phyloP scores from a whole-genome alignment of 1,284 basidiomycete genomes.

The Ganoderma boninense region DNA sequence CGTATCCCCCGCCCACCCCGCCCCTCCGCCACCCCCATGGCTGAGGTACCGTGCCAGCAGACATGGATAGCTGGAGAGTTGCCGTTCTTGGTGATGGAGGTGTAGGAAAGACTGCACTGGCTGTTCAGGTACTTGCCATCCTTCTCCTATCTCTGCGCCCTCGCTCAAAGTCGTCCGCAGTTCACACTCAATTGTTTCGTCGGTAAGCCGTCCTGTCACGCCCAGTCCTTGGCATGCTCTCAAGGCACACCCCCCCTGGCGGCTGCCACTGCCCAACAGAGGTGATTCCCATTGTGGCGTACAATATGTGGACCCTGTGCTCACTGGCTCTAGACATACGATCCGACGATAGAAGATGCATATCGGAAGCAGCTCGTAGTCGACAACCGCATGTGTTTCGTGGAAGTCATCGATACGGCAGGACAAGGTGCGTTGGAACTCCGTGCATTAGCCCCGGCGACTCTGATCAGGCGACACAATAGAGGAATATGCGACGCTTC shows the following conservation, averaged over 20 bases:
- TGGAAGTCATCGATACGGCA: conserved; percentile 94
- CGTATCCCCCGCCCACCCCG: conserved; percentile 12
- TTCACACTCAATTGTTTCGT: conserved; percentile 95
- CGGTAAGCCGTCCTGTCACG: conserved; percentile 56
- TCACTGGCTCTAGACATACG: conserved; percentile 68
- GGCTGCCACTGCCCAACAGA: conserved; percentile 32
- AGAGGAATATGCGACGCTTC: conserved; percentile 97
- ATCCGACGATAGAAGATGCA: conserved; percentile 95
- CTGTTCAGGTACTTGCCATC: conserved; percentile 80
- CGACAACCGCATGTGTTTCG: conserved; percentile 90
- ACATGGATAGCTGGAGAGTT: conserved; percentile 91
- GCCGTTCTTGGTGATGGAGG: conserved; percentile 97
- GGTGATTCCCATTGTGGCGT: conserved; percentile 21
- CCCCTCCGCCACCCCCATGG: conserved; percentile 8
- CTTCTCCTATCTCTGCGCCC: conserved; percentile 16
- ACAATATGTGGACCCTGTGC: conserved; percentile 5
- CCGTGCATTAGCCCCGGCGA: conserved; percentile 24
- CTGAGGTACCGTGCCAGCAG: conserved; percentile 39
- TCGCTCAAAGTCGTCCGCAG: conserved; percentile 49
- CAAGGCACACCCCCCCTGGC: conserved; percentile 21
- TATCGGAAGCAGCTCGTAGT: conserved; percentile 93
- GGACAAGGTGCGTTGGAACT: conserved; percentile 79
- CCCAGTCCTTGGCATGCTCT: conserved; percentile 32
- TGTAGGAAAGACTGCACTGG: conserved; percentile 97
- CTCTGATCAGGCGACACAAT: conserved; percentile 30